Conservation (phyloP, 768 basidiomycete genomes). For the Tulasnella sp. region DNA sequence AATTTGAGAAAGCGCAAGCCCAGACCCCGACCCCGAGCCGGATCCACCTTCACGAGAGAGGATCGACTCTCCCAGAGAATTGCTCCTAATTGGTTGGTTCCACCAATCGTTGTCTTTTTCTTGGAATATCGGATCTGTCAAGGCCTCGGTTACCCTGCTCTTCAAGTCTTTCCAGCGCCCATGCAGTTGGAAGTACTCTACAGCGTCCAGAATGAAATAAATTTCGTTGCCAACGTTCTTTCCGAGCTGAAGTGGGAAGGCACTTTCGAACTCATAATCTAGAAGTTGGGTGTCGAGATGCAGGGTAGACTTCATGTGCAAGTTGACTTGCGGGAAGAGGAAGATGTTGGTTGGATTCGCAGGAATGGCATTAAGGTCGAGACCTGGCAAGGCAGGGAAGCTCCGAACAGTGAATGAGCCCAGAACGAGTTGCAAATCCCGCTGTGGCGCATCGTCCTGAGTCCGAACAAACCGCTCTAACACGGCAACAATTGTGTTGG, state of each 20-base stretch:
- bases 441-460: constrained; percentile 37
- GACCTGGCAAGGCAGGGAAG: constrained; percentile 35
- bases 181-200: constrained; percentile 71
- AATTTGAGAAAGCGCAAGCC: neutral
- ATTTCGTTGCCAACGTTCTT: constrained; percentile 52
- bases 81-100: constrained; percentile 16
- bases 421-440: constrained; percentile 61
- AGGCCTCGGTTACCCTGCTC: constrained; percentile 49
- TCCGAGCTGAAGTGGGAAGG: constrained; percentile 11
- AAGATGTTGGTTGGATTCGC: constrained; percentile 55
- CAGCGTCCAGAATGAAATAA: constrained; percentile 74
- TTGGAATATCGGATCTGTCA: constrained; percentile 17
- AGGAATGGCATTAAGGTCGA: constrained; percentile 34
- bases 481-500: constrained; percentile 53
- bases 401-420: constrained; percentile 65
- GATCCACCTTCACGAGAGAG: too few relatives aligned
- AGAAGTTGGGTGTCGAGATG: constrained; percentile 30
- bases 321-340: constrained; percentile 68
- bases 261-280: constrained; percentile 20
- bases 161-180: constrained; percentile 60
- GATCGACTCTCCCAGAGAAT: neutral
- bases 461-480: constrained; percentile 50
- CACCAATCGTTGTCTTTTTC: constrained; percentile 5
- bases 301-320: constrained; percentile 69
- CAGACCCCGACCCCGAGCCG: neutral